Evolutionary conservation across 192 early-diverging fungal species (phyloP), one percentile per base, ranked within the genome.

Genomic region (Gigaspora rosea): DNA sequence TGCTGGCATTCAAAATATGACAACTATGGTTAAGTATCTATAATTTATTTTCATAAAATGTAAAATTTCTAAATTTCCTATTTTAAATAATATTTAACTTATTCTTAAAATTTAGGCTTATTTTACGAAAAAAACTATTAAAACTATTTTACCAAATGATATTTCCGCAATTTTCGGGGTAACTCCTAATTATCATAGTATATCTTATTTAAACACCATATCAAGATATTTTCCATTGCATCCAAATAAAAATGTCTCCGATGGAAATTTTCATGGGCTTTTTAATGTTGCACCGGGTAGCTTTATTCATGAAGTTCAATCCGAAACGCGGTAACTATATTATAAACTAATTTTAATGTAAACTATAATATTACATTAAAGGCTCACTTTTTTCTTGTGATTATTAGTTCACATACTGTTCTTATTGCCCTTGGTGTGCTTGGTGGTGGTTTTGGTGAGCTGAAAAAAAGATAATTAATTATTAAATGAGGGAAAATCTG

Each of bases 341-440:
- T 27, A 27, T 27, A 27, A 46, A 18, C 9, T 11, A 4, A 49
- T 46, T n/a, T 67, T 16, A 20, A 67, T 48, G 3, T 41, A 46
- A 67, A 67, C 48, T 27, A 10, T 64, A 64, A 48, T 10, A 10
- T 46, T 27, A n/a, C 27, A 27, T 27, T 27, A 27, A 27, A 27
- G 27, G 27, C 27, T 27, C 27, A 27, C 20, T 67, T 46, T 5
- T 48, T 48, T 67, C 4, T 67, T 27, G 2, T 61, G 1, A 8
- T 61, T 27, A 61, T 61, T 61, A 71, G 69, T 27, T 71, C 69
- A 32, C n/a, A 71, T 32, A 71, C 69, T 8, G 32, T 71, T 52
- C 50, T 71, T 56, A n/a, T 16, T 8, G 18, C 69, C 32, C 22
- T 71, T 0, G 69, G 50, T 12, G 16, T 52, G 49, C 49, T 49